These are phyloP conservation scores for Camellia sinensis DNA, from an alignment of 148 eudicot species.

Conservation along the genomic window DNA sequence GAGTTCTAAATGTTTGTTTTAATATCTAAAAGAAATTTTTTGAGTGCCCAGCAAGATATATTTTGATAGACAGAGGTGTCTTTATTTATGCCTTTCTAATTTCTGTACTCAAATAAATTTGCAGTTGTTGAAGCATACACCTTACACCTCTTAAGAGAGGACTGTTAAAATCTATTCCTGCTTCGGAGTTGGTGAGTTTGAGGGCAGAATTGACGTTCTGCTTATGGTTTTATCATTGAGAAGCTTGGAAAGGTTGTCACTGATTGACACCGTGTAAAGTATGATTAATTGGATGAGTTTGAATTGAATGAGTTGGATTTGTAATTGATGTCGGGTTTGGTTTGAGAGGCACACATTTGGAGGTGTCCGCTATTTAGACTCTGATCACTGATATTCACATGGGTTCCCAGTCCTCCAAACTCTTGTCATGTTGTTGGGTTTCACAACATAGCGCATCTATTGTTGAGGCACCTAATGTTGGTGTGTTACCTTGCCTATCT, in stretches of 20 bases:
- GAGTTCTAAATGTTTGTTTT: not conserved
- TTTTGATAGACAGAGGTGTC: not conserved
- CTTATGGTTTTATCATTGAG: no score
- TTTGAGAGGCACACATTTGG: not conserved
- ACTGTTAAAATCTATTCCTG: not conserved
- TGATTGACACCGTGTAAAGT: not conserved
- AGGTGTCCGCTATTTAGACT: not conserved
- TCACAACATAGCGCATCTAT: slow-evolving; percentile 44
- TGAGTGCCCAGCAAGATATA: not conserved
- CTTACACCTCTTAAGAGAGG: not conserved
- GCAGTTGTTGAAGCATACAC: not conserved
- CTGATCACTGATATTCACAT: slow-evolving; percentile 23
- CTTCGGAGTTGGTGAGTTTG: not conserved
- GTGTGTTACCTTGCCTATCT: slow-evolving; percentile 13
- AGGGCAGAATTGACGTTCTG: no score
- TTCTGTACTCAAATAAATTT: not conserved
- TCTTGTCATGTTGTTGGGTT: slow-evolving; percentile 53
- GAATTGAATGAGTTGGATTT: not conserved
- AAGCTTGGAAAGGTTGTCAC: no score
- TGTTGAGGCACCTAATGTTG: slow-evolving; percentile 43
- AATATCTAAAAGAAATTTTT: not conserved
- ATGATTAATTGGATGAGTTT: not conserved
- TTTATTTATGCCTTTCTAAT: not conserved
- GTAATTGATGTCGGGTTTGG: not conserved
- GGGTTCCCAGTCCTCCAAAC: slow-evolving; percentile 65